Evolutionary conservation across 169 alveolate genomes (phyloP), one percentile per base, ranked within the genome.

Genomic region (Theileria annulata): DNA sequence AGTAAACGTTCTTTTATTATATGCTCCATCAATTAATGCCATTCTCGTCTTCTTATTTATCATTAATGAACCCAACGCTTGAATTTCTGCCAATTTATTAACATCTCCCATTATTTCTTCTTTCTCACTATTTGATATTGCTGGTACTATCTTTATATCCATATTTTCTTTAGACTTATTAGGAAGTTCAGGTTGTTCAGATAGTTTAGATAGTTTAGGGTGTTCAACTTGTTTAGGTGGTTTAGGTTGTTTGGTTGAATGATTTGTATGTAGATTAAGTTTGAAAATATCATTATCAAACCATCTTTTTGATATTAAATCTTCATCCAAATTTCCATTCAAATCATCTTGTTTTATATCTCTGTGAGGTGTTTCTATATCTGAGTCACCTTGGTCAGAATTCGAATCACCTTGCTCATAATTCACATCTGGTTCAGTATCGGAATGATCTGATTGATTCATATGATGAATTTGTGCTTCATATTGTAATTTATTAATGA

Each of bases 11-110:
- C 95, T 92, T 75, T 98, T 88, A 85, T 97, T 96, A 91, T 94
- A 97, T 23, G 98, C 95, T 12, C 97, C 95, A 84, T 97, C 98
- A 60, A 97, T 88, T 51, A 97, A 87, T 49, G 96, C 97, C 95
- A 94, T 87, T 49, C 99, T 81, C 21, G 96, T 91, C 73, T 94
- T 91, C 88, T 96, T 96, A 84, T 96, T 93, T 42, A 96, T 82
- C 71, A 93, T 77, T 23, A 82, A 48, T 2, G 89, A 76, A 6
- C 89, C 89, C 70, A 82, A 47, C 31, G 86, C 85, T 59, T 82
- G 89, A 4, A 82, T 70, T 62, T 82, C 75, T 17, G 79, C 89
- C 2, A 76, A 37, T 6, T 78, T 37, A 25, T 66, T 75, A 64
- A 54, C 54, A 42, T 77, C 70, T 28, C 75, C 42, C 17, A 76